Percentiles rank a stretch among this genome's conserved stretches.
Conservation (phyloP, 2,329 filamentous ascomycete genomes). For the Macrophomina phaseolina region DNA sequence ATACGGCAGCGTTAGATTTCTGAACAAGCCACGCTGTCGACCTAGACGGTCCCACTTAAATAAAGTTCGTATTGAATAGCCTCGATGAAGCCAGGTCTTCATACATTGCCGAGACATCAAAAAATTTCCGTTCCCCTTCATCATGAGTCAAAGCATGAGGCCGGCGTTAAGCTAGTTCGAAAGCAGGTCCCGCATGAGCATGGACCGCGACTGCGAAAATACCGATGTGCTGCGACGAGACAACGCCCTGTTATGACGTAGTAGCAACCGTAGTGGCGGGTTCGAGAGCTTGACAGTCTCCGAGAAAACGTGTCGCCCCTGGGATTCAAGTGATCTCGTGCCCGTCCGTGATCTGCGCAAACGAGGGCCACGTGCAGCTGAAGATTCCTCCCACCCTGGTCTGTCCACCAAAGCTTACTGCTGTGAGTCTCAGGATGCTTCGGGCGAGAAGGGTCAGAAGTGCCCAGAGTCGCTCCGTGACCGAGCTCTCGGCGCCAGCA, state of each 20-base stretch:
- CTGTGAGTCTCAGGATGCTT: too few relatives aligned
- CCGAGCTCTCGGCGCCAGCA: too few relatives aligned
- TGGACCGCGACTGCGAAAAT: not conserved
- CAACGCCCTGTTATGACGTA: not conserved
- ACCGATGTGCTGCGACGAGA: not conserved
- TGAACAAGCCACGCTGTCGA: too few relatives aligned
- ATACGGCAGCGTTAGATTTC: too few relatives aligned
- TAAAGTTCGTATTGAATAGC: not conserved
- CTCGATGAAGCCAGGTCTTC: not conserved
- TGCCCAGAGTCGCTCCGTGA: too few relatives aligned
- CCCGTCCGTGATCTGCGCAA: too few relatives aligned
- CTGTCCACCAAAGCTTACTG: too few relatives aligned
- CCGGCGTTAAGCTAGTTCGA: not conserved
- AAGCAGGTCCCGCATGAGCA: not conserved
- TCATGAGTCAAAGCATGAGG: not conserved
- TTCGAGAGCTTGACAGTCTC: not conserved
- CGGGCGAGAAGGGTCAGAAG: too few relatives aligned
- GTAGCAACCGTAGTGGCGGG: not conserved
- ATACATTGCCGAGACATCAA: not conserved
- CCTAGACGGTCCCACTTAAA: not conserved
- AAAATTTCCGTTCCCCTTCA: not conserved
- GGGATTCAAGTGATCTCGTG: too few relatives aligned
- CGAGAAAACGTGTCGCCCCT: too few relatives aligned
- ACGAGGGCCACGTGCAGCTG: too few relatives aligned
- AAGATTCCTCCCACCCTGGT: too few relatives aligned